phyloP scores from a whole-genome alignment of 208 protist genomes.

The Spongospora subterranea region DNA sequence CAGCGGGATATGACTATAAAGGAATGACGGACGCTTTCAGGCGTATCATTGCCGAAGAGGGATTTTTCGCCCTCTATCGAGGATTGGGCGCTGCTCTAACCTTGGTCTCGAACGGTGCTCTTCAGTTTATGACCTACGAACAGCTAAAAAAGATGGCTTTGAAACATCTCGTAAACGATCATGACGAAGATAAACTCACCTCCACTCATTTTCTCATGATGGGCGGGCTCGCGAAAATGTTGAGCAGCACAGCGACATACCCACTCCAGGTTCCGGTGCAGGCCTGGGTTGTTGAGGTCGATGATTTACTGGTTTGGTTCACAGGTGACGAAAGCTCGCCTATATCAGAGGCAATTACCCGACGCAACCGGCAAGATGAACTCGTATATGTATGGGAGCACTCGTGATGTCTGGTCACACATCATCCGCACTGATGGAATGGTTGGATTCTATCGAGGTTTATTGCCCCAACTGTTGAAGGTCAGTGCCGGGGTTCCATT shows the following conservation, averaged over 20 bases:
- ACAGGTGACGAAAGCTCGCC: conserved; percentile 1
- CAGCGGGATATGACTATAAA: background rate
- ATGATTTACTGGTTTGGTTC: background rate
- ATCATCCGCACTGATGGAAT: background rate
- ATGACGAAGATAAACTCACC: background rate
- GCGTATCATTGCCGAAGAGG: conserved; percentile 17
- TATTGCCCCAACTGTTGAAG: conserved; percentile 11
- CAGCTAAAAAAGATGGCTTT: conserved; percentile 11
- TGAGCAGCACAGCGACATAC: conserved; percentile 15
- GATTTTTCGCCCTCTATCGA: conserved; percentile 21
- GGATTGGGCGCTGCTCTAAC: conserved; percentile 11
- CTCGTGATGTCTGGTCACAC: conserved; percentile 42
- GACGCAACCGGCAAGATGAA: background rate
- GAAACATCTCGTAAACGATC: conserved; percentile 5
- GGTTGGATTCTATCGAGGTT: conserved; percentile 17
- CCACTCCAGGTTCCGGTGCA: background rate
- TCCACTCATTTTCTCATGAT: conserved; percentile 17
- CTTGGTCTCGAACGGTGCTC: conserved; percentile 34
- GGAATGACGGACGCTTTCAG: conserved; percentile 28
- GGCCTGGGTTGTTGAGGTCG: background rate
- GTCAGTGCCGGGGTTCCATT: background rate
- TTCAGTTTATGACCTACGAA: conserved; percentile 55
- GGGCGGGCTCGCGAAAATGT: conserved; percentile 47
- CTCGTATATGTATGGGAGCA: background rate
- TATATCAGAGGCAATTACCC: conserved; percentile 50